Conservation (phyloP, 495 filamentous ascomycete genomes). For the Neurospora discreta region DNA sequence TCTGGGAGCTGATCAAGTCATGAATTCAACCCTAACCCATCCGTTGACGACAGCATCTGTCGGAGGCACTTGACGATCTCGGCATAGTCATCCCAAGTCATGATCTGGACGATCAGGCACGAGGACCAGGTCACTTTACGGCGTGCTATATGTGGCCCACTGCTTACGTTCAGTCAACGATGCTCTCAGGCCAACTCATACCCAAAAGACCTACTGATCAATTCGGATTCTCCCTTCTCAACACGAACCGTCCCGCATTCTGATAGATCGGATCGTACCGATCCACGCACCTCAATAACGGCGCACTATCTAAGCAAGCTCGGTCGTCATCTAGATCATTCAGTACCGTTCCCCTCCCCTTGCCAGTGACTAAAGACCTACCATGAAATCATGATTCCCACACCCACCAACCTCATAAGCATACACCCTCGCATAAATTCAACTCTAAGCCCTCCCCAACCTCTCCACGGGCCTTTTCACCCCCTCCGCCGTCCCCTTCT, state of each 20-base stretch:
- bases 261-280: constrained; percentile 38
- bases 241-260: constrained; percentile 42
- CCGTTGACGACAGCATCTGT: constrained; percentile 42
- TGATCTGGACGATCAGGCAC: constrained; percentile 33
- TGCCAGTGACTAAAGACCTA: background rate
- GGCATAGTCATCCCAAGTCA: constrained; percentile 41
- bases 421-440: constrained; percentile 32
- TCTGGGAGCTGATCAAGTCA: constrained; percentile 25
- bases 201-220: constrained; percentile 36
- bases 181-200: background rate
- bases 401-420: constrained; percentile 53
- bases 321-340: constrained; percentile 19
- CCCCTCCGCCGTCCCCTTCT: background rate
- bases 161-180: constrained; percentile 30
- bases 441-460: background rate
- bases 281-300: constrained; percentile 43
- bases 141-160: constrained; percentile 43
- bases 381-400: constrained; percentile 50
- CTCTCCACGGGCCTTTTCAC: background rate
- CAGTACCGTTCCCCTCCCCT: background rate
- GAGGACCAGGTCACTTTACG: constrained; percentile 46
- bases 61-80: constrained; percentile 41
- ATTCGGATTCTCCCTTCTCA: constrained; percentile 47
- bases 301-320: constrained; percentile 44
- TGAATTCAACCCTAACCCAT: constrained; percentile 34